Evolutionary conservation across 2,329 filamentous ascomycete species (phyloP).

Genomic region (Trichoderma sp.): DNA sequence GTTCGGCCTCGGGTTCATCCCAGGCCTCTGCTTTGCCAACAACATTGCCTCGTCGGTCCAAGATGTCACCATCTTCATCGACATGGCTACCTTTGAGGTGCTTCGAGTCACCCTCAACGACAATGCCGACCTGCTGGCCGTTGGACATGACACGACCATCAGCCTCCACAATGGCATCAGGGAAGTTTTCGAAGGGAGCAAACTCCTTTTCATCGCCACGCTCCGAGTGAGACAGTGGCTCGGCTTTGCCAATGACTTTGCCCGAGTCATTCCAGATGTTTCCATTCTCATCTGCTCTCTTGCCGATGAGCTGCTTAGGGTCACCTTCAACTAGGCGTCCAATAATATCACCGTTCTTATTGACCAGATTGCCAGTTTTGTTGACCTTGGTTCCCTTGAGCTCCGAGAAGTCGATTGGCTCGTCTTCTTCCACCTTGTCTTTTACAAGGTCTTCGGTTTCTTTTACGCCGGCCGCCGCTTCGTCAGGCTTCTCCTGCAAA

Average conservation of each 20-base stretch:
- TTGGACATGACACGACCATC: slow-evolving; percentile 52
- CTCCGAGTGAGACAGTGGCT: slow-evolving; percentile 54
- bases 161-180: slow-evolving; percentile 50
- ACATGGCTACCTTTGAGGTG: slow-evolving; percentile 62
- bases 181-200: slow-evolving; percentile 57
- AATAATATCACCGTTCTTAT: slow-evolving; percentile 51
- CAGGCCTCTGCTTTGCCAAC: slow-evolving; percentile 67
- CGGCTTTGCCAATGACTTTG: slow-evolving; percentile 63
- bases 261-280: slow-evolving; percentile 69
- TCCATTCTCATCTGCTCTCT: slow-evolving; percentile 62
- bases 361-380: slow-evolving; percentile 56
- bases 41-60: slow-evolving; percentile 64
- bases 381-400: slow-evolving; percentile 56
- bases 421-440: slow-evolving; percentile 25
- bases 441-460: not conserved
- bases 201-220: slow-evolving; percentile 46
- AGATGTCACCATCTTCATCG: slow-evolving; percentile 65
- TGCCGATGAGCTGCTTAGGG: slow-evolving; percentile 60
- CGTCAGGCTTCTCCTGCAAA: not conserved
- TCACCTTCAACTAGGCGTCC: slow-evolving; percentile 64
- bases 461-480: not conserved
- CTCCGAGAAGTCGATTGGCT: slow-evolving; percentile 43
- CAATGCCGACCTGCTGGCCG: slow-evolving; percentile 55
- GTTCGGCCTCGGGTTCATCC: slow-evolving; percentile 48
- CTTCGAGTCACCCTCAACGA: slow-evolving; percentile 62